Conservation (phyloP, 345 rosid species). For the Heritiera fomes region DNA sequence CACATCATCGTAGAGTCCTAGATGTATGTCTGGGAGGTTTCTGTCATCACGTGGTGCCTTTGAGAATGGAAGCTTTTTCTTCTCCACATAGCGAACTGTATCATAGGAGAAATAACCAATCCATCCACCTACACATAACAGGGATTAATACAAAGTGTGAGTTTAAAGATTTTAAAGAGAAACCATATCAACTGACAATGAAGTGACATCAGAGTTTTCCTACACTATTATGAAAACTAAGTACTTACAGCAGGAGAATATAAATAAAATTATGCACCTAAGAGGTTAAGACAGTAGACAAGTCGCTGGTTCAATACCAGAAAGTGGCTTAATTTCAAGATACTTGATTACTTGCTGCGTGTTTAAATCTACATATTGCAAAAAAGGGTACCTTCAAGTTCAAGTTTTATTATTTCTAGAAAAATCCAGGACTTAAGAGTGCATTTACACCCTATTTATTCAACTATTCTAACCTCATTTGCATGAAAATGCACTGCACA, state of each 20-base stretch:
- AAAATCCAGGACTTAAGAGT: not conserved
- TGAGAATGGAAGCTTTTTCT: constrained; percentile 67
- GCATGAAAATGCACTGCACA: not conserved
- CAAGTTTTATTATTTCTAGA: not conserved
- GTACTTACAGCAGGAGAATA: not conserved
- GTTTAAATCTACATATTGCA: not conserved
- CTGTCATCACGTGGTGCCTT: constrained; percentile 76
- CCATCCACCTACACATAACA: constrained; percentile 78
- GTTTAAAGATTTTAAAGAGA: not conserved
- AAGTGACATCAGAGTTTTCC: not conserved
- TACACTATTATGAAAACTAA: not conserved
- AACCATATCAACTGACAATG: constrained; percentile 9
- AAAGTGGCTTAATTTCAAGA: not conserved
- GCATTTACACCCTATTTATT: not conserved
- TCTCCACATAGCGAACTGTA: constrained; percentile 80
- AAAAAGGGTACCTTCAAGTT: not conserved
- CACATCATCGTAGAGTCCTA: constrained; percentile 75
- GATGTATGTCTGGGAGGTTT: constrained; percentile 81
- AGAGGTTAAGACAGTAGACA: not conserved
- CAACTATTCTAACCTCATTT: not conserved
- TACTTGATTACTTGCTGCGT: not conserved
- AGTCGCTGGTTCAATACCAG: not conserved
- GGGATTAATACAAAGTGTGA: not conserved
- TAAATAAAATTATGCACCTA: not conserved
- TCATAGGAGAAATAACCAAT: constrained; percentile 91